phyloP scores from a whole-genome alignment of 2,329 filamentous ascomycete species.

The Verticillium longisporum region DNA sequence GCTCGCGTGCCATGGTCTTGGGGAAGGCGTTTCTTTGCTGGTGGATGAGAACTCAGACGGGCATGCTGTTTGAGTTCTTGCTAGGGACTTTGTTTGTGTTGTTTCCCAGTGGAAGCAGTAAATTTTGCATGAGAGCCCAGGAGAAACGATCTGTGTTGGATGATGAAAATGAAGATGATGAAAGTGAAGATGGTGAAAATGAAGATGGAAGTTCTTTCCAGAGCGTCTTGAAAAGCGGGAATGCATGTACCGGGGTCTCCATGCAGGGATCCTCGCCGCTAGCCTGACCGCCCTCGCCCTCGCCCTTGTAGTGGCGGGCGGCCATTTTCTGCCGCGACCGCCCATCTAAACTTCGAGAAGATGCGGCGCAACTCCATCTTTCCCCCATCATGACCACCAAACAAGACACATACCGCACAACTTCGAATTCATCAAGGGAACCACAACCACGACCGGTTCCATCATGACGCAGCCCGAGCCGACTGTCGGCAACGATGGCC shows the following conservation, averaged over 20 bases:
- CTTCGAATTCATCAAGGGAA: constrained; percentile 2
- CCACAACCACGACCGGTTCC: constrained; percentile 13
- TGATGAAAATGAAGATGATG: not conserved
- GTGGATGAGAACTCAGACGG: not conserved
- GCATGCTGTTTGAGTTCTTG: not conserved
- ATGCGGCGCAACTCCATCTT: not conserved
- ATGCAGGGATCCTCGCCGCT: not conserved
- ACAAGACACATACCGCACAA: not conserved
- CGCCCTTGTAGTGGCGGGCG: not conserved
- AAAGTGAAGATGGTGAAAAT: not conserved
- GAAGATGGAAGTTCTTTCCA: not conserved
- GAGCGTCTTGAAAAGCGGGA: not conserved
- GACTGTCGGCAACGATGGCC: constrained; percentile 49
- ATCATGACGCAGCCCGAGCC: constrained; percentile 52
- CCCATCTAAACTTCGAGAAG: not conserved
- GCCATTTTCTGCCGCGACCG: constrained; percentile 9
- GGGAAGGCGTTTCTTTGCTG: not conserved
- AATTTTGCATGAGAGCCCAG: not conserved
- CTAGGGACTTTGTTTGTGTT: not conserved
- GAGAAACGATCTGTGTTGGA: not conserved
- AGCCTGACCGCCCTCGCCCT: not conserved
- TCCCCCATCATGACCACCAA: not conserved
- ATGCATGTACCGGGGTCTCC: not conserved
- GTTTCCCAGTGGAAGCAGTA: not conserved
- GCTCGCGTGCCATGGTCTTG: constrained; percentile 32